A percentile compares a stretch with the other conserved stretches of the same genome.
These are phyloP conservation scores for Cryptococcus depauperatus DNA, from an alignment of 1,284 basidiomycete genomes.

Conservation along the genomic window DNA sequence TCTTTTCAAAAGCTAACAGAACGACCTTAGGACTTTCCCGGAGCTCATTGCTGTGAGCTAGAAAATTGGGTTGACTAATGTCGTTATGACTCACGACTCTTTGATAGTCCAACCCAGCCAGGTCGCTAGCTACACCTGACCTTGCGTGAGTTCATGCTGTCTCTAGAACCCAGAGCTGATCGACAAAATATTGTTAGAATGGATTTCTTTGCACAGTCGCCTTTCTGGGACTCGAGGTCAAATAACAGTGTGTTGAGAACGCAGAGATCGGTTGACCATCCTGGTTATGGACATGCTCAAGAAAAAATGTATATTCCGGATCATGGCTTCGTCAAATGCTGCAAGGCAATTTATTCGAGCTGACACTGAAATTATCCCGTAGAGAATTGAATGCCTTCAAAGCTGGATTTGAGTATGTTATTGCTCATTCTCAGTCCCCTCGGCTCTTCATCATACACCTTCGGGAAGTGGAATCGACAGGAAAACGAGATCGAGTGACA, in stretches of 20 bases:
- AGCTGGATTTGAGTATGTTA: constrained; percentile 39
- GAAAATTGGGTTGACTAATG: background rate
- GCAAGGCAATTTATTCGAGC: background rate
- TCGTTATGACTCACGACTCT: background rate
- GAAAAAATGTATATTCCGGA: constrained; percentile 33
- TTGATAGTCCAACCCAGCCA: constrained; percentile 29
- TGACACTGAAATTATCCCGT: background rate
- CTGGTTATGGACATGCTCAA: constrained; percentile 34
- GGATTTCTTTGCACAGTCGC: constrained; percentile 42
- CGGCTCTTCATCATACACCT: constrained; percentile 37
- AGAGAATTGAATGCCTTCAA: constrained; percentile 32
- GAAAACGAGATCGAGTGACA: constrained; percentile 21
- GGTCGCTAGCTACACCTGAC: constrained; percentile 32
- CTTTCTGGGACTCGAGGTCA: constrained; percentile 37
- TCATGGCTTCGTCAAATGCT: background rate
- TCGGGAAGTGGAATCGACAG: constrained; percentile 24
- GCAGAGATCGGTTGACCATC: constrained; percentile 32
- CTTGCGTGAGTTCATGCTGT: constrained; percentile 34
- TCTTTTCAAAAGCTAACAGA: too few relatives aligned
- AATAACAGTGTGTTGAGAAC: constrained; percentile 38
- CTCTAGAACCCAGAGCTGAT: background rate
- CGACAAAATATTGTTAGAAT: constrained; percentile 18
- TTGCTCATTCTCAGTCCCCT: constrained; percentile 35
- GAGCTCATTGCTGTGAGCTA: constrained; percentile 37
- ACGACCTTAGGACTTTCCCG: constrained; percentile 41